These are phyloP conservation scores for Williopsis jadinii DNA, from an alignment of 1,139 yeast genomes.

Conservation along the genomic window DNA sequence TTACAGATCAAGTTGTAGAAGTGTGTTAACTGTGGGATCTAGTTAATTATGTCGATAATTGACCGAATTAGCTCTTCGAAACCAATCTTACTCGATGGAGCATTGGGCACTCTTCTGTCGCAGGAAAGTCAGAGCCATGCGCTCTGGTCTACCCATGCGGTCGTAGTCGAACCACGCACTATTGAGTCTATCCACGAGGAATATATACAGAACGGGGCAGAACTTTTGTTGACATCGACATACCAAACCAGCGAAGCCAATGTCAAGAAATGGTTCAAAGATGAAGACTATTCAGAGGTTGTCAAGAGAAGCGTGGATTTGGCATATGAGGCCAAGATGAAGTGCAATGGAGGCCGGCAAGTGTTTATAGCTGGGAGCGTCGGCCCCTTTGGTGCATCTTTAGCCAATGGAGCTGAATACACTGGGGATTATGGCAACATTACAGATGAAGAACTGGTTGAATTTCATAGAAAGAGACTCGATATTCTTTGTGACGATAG, in stretches of 20 bases:
- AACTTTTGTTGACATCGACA: slow-evolving; percentile 49
- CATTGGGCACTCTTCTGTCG: slow-evolving; percentile 16
- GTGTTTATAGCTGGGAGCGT: slow-evolving; percentile 47
- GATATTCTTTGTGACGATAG: slow-evolving; percentile 29
- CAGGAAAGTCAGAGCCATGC: slow-evolving; percentile 24
- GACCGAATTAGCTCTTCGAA: slow-evolving; percentile 1
- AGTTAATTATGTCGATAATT: neutral
- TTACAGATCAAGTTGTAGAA: too few relatives aligned
- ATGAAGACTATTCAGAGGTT: slow-evolving; percentile 9
- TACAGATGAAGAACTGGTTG: slow-evolving; percentile 26
- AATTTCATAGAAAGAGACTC: slow-evolving; percentile 45
- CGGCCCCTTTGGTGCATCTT: slow-evolving; percentile 69
- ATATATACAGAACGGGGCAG: slow-evolving; percentile 49
- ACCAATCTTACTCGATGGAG: slow-evolving; percentile 17
- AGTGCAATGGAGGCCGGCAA: slow-evolving; percentile 6
- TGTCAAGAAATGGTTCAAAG: slow-evolving; percentile 10
- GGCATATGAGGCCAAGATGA: slow-evolving; percentile 22
- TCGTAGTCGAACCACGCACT: slow-evolving; percentile 39
- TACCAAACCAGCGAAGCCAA: slow-evolving; percentile 40
- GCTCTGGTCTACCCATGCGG: slow-evolving; percentile 59
- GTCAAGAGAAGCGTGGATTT: slow-evolving; percentile 24
- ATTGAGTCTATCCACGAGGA: slow-evolving; percentile 43
- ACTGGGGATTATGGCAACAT: slow-evolving; percentile 46
- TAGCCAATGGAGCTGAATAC: slow-evolving; percentile 63
- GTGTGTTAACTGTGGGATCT: too few relatives aligned